phyloP scores from a whole-genome alignment of 768 basidiomycete species.

The Xerocomus potaroensis region DNA sequence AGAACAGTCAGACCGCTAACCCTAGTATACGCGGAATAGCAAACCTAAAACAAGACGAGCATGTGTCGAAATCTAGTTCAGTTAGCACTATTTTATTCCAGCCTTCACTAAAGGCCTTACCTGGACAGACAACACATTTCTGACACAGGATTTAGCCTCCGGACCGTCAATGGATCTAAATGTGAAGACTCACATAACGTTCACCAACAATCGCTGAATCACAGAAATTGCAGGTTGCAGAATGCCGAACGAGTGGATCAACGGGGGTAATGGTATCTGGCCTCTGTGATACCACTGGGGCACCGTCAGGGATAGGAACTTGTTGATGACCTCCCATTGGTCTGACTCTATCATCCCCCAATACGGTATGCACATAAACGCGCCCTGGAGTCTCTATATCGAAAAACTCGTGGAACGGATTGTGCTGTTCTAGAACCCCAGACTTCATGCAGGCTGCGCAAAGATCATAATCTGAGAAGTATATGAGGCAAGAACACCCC shows the following conservation, averaged over 20 bases:
- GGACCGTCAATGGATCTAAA: background rate
- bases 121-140: conserved; percentile 77
- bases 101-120: conserved; percentile 9
- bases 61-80: conserved; percentile 67
- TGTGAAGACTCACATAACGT: conserved; percentile 56
- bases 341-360: conserved; percentile 30
- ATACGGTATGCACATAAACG: conserved; percentile 60
- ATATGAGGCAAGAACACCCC: background rate
- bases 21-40: conserved; percentile 5
- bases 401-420: conserved; percentile 67
- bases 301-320: conserved; percentile 1
- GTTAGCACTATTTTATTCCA: conserved; percentile 5
- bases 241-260: conserved; percentile 42
- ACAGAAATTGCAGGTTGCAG: conserved; percentile 74
- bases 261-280: background rate
- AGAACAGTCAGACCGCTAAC: background rate
- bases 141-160: conserved; percentile 26
- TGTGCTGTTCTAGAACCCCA: conserved; percentile 50
- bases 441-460: conserved; percentile 54
- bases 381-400: conserved; percentile 62
- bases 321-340: conserved; percentile 12
- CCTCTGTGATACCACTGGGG: background rate
- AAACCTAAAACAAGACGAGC: conserved; percentile 62
- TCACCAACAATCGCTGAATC: conserved; percentile 63
- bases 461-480: conserved; percentile 60